A percentile compares a stretch with the other conserved stretches of the same genome.
phyloP scores from a whole-genome alignment of 768 basidiomycete species.

The Kwoniella europaea region DNA sequence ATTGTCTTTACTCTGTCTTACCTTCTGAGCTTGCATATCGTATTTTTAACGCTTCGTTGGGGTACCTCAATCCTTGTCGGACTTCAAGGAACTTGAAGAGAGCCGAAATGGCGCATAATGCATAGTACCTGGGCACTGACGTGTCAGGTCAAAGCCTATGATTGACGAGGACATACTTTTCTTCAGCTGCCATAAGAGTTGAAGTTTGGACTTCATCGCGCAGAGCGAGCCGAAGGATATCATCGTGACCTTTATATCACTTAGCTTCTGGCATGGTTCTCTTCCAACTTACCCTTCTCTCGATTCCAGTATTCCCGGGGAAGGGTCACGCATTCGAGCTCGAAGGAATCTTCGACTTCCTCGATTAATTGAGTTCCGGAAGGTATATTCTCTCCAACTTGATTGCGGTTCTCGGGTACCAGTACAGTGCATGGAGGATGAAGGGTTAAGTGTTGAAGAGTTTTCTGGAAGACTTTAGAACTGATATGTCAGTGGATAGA shows the following conservation, averaged over 20 bases:
- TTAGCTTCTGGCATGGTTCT: not conserved
- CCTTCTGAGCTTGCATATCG: conserved; percentile 72
- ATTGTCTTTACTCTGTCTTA: conserved; percentile 19
- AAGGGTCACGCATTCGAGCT: conserved; percentile 3
- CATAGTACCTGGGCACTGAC: conserved; percentile 71
- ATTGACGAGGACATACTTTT: conserved; percentile 65
- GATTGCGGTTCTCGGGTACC: not conserved
- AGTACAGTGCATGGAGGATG: conserved; percentile 11
- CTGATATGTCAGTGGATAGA: not conserved
- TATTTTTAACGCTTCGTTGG: conserved; percentile 59
- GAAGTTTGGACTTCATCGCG: conserved; percentile 82
- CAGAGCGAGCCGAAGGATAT: conserved; percentile 74
- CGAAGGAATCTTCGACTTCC: conserved; percentile 10
- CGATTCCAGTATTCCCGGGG: conserved; percentile 8
- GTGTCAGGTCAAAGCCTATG: not conserved
- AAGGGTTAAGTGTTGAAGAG: conserved; percentile 11
- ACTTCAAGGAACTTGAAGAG: conserved; percentile 82
- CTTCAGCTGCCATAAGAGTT: conserved; percentile 74
- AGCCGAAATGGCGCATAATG: conserved; percentile 81
- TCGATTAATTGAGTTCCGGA: not conserved
- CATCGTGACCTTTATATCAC: not conserved
- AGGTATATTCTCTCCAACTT: not conserved
- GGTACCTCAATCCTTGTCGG: conserved; percentile 71
- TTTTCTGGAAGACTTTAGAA: conserved; percentile 7
- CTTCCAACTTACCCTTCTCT: conserved; percentile 12